Base-by-base conservation (phyloP, 1,284 basidiomycete genomes). In the Amylostereum areolatum region DNA sequence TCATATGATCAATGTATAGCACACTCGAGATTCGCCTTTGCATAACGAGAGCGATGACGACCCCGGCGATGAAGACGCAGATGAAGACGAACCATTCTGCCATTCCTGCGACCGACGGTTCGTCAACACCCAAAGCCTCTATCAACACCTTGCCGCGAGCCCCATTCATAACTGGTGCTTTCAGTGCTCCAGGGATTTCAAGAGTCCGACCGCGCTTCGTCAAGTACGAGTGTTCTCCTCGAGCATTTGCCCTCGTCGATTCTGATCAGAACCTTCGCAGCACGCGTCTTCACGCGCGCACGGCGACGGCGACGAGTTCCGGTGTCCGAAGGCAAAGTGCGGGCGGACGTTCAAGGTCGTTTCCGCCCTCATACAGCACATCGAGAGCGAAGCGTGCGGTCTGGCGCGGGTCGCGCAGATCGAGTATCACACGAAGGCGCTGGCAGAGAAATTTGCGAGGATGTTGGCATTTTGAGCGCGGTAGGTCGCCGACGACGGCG, bases 371-470 rank as follows among this genome's bases (percentile, higher is more conserved):
- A 74, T 71, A 44, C 73, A 77, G 59, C 78, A 81, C 52, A 68
- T 81, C 10, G 78, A 81, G 65, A 81, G 78, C 55, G 73, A 73
- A 58, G 63, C 53, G 10, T 81, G 78, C 57, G 76, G 74, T 0
- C 67, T 80, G 30, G 53, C 60, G 25, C 74, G 60, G 59, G 77
- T 78, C 52, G 63, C 46, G 54, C 57, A 53, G 3, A 72, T 72
- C 6, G 65, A 65, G 45, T 59, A 62, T 3, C 60, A 65, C 1
- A 66, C 80, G 68, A 52, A 47, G 18, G 53, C 52, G 31, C 52
- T 66, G 51, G 58, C 59, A 7, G 55, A 33, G 5, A 54, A 56
- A 39, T 66, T 66, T 50, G 49, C 58, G 35, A 55, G 52, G 41
- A 33, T 52, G 45, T 32, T 51, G 25, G 31, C 4, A 30, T 24